phyloP scores from a whole-genome alignment of 768 basidiomycete species.

The Lactarius quietus region DNA sequence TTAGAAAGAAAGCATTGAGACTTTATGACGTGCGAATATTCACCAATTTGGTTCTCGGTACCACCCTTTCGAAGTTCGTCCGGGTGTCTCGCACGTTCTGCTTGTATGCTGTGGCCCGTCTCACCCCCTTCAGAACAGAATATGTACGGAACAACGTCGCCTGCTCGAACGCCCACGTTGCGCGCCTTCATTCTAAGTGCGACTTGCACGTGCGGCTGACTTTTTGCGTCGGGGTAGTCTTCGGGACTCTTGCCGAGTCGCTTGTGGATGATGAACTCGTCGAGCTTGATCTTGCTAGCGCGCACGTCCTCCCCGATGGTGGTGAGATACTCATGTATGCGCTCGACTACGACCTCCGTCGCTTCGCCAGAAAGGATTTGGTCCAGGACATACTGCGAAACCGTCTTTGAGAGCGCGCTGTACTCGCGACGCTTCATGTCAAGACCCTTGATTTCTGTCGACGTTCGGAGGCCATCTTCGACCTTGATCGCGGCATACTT shows the following conservation, averaged over 20 bases:
- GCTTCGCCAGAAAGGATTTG: constrained; percentile 89
- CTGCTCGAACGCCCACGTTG: constrained; percentile 73
- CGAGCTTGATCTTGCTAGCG: constrained; percentile 72
- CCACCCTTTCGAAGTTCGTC: constrained; percentile 80
- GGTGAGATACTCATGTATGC: constrained; percentile 88
- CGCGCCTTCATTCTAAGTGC: constrained; percentile 85
- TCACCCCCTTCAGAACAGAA: constrained; percentile 85
- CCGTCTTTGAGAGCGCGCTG: constrained; percentile 84
- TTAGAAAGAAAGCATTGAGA: constrained; percentile 10
- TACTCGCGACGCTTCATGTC: constrained; percentile 99
- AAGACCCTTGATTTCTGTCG: constrained; percentile 90
- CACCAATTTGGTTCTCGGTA: constrained; percentile 70
- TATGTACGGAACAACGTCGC: constrained; percentile 95
- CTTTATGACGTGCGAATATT: constrained; percentile 20
- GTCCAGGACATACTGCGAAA: constrained; percentile 91
- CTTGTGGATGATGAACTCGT: constrained; percentile 96
- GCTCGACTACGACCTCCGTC: constrained; percentile 84
- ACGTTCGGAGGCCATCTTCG: constrained; percentile 73
- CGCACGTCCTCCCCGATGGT: constrained; percentile 76
- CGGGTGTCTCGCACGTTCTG: constrained; percentile 89
- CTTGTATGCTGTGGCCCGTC: constrained; percentile 68
- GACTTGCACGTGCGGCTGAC: constrained; percentile 95
- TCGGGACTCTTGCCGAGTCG: constrained; percentile 95
- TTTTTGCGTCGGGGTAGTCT: constrained; percentile 94
- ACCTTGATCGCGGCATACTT: constrained; percentile 98